These are phyloP conservation scores for Diaporthe citri DNA, from an alignment of 2,329 filamentous ascomycete genomes.

Conservation along the genomic window DNA sequence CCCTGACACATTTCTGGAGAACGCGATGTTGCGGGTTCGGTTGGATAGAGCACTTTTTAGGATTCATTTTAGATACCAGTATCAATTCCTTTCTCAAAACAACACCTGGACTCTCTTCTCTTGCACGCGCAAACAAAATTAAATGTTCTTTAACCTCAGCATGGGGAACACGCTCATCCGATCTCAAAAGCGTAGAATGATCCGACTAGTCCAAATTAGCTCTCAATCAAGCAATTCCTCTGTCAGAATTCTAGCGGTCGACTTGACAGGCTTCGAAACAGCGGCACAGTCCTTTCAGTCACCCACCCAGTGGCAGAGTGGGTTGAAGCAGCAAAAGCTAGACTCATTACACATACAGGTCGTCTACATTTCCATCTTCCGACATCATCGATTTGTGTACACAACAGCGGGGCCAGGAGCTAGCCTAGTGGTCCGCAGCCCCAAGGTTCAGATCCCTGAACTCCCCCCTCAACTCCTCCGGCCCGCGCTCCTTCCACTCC, in stretches of 20 bases:
- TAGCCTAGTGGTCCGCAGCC: background rate
- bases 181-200: background rate
- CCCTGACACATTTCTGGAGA: slow-evolving; percentile 25
- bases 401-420: background rate
- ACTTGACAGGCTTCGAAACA: background rate
- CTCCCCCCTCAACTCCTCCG: slow-evolving; percentile 15
- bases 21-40: slow-evolving; percentile 19
- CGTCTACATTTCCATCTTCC: background rate
- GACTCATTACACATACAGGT: background rate
- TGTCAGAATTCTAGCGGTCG: background rate
- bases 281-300: too few species aligned
- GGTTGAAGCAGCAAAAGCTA: background rate
- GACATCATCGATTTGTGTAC: background rate
- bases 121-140: background rate
- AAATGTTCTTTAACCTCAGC: background rate
- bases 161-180: background rate
- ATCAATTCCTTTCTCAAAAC: slow-evolving; percentile 19
- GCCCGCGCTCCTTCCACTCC: slow-evolving; percentile 15
- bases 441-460: slow-evolving; percentile 19
- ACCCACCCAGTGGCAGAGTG: background rate
- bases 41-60: slow-evolving; percentile 27
- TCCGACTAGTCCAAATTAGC: background rate
- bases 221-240: background rate
- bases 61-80: slow-evolving; percentile 32
- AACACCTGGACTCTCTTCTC: background rate